These are phyloP conservation scores for Cupressus sempervirens DNA, from an alignment of 75 land plant genomes.

Conservation along the genomic window DNA sequence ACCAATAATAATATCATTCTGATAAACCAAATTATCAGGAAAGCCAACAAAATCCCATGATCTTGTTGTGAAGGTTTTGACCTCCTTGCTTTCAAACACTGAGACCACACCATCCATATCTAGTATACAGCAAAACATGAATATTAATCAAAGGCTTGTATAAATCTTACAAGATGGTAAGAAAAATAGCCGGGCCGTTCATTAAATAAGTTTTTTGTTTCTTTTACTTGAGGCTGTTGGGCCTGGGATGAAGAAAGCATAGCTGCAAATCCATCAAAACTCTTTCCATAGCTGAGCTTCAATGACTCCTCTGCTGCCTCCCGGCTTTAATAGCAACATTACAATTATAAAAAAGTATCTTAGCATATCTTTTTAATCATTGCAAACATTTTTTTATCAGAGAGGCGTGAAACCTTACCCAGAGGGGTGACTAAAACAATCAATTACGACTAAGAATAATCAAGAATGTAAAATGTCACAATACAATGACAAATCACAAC, in stretches of 20 bases:
- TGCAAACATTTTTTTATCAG: too few relatives aligned
- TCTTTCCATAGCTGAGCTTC: conserved; percentile 29
- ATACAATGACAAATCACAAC: too few relatives aligned
- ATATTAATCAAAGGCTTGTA: too few relatives aligned
- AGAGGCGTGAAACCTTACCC: too few relatives aligned
- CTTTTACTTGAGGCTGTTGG: background rate
- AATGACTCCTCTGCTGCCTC: conserved; percentile 18
- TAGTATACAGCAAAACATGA: background rate
- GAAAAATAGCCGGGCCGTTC: too few relatives aligned
- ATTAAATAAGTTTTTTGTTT: background rate
- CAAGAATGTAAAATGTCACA: too few relatives aligned
- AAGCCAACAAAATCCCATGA: conserved; percentile 45
- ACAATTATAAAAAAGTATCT: too few relatives aligned
- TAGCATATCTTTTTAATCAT: too few relatives aligned
- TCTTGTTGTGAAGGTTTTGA: conserved; percentile 47
- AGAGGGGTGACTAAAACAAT: too few relatives aligned
- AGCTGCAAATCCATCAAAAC: conserved; percentile 37
- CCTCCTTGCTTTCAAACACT: conserved; percentile 30
- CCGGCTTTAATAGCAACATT: conserved; percentile 11
- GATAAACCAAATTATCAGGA: conserved; percentile 12
- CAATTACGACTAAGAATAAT: too few relatives aligned
- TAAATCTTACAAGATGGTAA: too few relatives aligned
- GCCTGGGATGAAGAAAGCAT: conserved; percentile 14
- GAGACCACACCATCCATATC: conserved; percentile 39
- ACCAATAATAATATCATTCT: conserved; percentile 46